These are phyloP conservation scores for Skeletonema costatum DNA, from an alignment of 108 stramenopile species.

Conservation along the genomic window DNA sequence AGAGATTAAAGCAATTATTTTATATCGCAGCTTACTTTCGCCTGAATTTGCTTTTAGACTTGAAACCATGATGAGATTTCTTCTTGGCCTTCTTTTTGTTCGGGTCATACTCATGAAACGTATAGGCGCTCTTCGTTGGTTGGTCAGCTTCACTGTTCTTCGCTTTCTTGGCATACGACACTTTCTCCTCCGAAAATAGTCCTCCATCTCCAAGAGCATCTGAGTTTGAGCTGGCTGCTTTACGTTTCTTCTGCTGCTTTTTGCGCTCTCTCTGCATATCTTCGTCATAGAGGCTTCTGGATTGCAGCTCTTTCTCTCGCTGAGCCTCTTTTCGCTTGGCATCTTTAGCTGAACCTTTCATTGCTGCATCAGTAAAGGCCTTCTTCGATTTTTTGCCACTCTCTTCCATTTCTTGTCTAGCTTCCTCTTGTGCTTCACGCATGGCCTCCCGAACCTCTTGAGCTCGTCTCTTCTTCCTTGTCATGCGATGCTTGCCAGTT, in stretches of 20 bases:
- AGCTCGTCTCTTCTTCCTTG: constrained; percentile 85
- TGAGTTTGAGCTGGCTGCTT: constrained; percentile 34
- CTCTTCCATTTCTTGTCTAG: constrained; percentile 44
- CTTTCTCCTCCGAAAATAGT: constrained; percentile 77
- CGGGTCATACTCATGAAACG: constrained; percentile 65
- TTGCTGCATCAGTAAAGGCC: constrained; percentile 38
- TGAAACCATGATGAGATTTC: constrained; percentile 68
- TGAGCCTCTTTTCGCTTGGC: constrained; percentile 42
- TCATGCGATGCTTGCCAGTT: constrained; percentile 87
- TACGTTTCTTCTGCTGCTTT: constrained; percentile 49
- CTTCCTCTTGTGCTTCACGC: constrained; percentile 48
- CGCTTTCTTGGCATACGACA: constrained; percentile 62
- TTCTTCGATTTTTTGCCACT: constrained; percentile 49
- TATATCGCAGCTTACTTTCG: constrained; percentile 30
- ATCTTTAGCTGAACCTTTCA: constrained; percentile 60
- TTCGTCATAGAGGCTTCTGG: constrained; percentile 46
- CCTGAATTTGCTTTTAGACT: constrained; percentile 76
- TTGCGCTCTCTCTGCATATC: constrained; percentile 36
- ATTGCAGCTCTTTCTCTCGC: constrained; percentile 41
- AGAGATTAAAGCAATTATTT: too few species aligned
- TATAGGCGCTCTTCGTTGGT: constrained; percentile 47
- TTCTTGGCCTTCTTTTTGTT: constrained; percentile 60
- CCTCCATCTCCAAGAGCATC: constrained; percentile 79
- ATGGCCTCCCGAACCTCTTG: constrained; percentile 63
- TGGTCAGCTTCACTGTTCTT: constrained; percentile 38